These are phyloP conservation scores for Bacterosira constricta DNA, from an alignment of 108 stramenopile species.

Conservation along the genomic window DNA sequence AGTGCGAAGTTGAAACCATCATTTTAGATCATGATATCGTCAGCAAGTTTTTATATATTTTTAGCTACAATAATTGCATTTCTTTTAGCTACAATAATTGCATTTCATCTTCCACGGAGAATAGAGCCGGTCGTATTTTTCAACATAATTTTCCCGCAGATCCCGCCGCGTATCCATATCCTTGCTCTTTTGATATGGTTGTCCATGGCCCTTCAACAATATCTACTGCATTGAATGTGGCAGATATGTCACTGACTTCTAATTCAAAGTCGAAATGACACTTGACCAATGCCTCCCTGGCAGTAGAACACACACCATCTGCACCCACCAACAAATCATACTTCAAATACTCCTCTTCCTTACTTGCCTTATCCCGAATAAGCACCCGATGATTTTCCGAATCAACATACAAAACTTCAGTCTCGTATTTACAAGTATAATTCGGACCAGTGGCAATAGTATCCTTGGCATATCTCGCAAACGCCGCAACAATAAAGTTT, in stretches of 20 bases:
- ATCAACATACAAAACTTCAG: constrained; percentile 53
- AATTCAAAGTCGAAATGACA: constrained; percentile 51
- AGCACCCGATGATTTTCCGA: constrained; percentile 51
- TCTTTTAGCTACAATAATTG: too few species aligned
- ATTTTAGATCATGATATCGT: too few species aligned
- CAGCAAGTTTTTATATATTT: too few species aligned
- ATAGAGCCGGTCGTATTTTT: too few species aligned
- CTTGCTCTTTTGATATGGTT: too few species aligned
- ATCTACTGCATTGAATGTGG: constrained; percentile 59
- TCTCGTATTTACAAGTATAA: constrained; percentile 36
- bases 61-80: too few species aligned
- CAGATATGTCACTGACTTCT: constrained; percentile 53
- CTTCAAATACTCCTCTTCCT: constrained; percentile 44
- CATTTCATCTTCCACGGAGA: too few species aligned
- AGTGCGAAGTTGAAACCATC: too few species aligned
- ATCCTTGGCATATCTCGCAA: constrained; percentile 54
- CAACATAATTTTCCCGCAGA: too few species aligned
- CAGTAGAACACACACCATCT: constrained; percentile 57
- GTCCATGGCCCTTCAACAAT: too few species aligned
- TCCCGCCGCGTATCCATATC: too few species aligned
- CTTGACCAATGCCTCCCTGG: constrained; percentile 59
- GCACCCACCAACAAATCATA: constrained; percentile 65
- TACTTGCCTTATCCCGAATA: constrained; percentile 31
- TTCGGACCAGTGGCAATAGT: background rate
- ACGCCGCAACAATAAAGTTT: constrained; percentile 61